phyloP scores from a whole-genome alignment of 1,284 basidiomycete genomes.

The Fomitopsis palustris region DNA sequence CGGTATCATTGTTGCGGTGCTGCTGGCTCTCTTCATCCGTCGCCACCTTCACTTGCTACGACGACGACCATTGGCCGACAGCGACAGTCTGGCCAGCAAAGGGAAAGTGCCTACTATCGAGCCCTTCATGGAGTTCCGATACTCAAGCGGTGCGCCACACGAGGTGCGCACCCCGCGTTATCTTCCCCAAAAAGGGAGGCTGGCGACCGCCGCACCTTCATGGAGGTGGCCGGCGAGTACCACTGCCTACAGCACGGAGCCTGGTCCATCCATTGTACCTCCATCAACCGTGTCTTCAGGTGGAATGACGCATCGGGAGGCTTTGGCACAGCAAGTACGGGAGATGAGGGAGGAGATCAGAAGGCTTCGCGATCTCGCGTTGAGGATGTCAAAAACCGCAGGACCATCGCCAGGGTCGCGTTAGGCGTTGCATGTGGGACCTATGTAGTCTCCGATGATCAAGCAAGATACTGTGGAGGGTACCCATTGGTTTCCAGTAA shows the following conservation, averaged over 20 bases:
- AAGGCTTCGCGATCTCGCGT: neutral
- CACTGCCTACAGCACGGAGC: neutral
- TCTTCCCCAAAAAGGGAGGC: neutral
- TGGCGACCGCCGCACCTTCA: neutral
- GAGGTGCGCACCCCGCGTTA: neutral
- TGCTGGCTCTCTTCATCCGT: neutral
- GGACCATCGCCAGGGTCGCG: neutral
- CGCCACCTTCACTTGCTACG: neutral
- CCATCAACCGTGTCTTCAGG: neutral
- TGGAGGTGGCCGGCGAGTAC: neutral
- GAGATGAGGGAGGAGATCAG: conserved; percentile 2
- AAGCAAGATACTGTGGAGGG: no score
- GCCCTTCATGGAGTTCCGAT: neutral
- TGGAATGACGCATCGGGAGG: neutral
- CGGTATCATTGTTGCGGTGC: neutral
- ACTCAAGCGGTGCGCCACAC: neutral
- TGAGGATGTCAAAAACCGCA: neutral
- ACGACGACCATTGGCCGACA: neutral
- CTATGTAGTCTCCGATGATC: no score
- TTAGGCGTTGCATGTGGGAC: no score
- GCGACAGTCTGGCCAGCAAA: neutral
- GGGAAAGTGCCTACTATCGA: neutral
- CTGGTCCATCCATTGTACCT: neutral
- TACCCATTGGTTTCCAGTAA: no score
- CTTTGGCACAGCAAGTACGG: neutral